These are phyloP conservation scores for Abrus pulchellus DNA, from an alignment of 306 rosid species.

Conservation along the genomic window DNA sequence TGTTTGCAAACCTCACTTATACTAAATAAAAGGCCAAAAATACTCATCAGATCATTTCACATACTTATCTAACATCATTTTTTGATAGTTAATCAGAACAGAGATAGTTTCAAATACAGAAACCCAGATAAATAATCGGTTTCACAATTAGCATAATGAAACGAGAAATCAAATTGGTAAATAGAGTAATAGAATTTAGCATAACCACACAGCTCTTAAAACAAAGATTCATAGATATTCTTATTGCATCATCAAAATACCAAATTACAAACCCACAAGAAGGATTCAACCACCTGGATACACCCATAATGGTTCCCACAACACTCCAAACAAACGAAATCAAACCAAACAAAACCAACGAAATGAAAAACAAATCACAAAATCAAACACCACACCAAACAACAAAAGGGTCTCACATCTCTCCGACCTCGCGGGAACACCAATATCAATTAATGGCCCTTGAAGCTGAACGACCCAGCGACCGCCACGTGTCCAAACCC, in stretches of 20 bases:
- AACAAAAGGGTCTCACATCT: conserved; percentile 48
- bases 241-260: conserved; percentile 51
- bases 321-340: background rate
- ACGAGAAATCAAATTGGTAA: background rate
- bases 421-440: background rate
- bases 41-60: too few relatives aligned
- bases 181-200: background rate
- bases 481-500: conserved; percentile 47
- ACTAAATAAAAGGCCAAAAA: too few relatives aligned
- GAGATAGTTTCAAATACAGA: too few relatives aligned
- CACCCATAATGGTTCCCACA: conserved; percentile 46
- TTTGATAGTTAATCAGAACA: too few relatives aligned
- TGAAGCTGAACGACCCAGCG: conserved; percentile 14
- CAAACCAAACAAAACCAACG: background rate
- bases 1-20: too few relatives aligned
- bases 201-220: background rate
- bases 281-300: conserved; percentile 48
- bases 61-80: too few relatives aligned
- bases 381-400: conserved; percentile 6
- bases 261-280: conserved; percentile 45
- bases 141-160: background rate
- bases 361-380: background rate
- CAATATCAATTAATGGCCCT: background rate
- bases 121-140: too few relatives aligned
- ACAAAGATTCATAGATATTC: conserved; percentile 33